A percentile compares a stretch with the other conserved stretches of the same genome.
Evolutionary conservation across 2,329 filamentous ascomycete genomes (phyloP).

Genomic region (Pseudogymnoascus sp.): DNA sequence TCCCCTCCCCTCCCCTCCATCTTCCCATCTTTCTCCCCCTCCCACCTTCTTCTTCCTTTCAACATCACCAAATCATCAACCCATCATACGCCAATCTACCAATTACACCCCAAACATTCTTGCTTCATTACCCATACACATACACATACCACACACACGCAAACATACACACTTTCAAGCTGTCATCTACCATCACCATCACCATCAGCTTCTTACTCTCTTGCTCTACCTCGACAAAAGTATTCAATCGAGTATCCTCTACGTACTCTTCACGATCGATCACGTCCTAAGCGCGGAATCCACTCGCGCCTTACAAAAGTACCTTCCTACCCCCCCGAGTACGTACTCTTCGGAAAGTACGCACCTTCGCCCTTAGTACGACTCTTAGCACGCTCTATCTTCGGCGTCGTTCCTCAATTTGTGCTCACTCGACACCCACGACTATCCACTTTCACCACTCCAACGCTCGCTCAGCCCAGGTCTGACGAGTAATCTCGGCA

Average conservation of each 20-base stretch:
- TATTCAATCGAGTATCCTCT: background rate
- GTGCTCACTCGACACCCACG: background rate
- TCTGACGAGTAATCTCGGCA: background rate
- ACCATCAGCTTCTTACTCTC: background rate
- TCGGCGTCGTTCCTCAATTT: background rate
- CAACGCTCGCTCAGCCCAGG: background rate
- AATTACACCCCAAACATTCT: background rate
- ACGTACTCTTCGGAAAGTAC: background rate
- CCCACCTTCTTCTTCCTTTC: slow-evolving; percentile 14
- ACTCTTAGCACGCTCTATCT: background rate
- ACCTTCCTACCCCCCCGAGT: background rate
- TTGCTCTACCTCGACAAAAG: background rate
- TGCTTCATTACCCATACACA: background rate
- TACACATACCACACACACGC: background rate
- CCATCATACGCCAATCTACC: background rate
- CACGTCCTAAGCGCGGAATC: background rate
- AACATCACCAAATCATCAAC: background rate
- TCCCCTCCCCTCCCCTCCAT: slow-evolving; percentile 4
- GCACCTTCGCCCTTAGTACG: too few species aligned
- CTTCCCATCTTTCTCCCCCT: slow-evolving; percentile 12
- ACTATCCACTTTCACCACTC: too few species aligned
- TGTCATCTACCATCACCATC: background rate
- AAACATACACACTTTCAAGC: background rate
- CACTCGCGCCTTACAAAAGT: background rate
- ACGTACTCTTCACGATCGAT: background rate